Evolutionary conservation across 345 rosid genomes (phyloP), one percentile per base, ranked within the genome.

Genomic region (Corchorus olitorius): DNA sequence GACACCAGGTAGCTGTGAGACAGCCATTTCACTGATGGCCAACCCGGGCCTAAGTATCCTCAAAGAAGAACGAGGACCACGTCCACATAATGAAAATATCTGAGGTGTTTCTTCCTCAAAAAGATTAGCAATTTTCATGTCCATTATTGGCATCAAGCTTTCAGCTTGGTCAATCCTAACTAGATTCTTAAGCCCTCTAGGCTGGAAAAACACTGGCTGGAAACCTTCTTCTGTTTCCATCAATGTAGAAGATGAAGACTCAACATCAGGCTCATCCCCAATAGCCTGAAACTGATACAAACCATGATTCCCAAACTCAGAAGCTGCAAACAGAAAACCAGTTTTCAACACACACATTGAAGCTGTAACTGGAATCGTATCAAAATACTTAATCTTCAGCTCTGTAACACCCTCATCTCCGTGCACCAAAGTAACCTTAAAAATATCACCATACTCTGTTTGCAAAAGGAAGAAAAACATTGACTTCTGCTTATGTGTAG

Each of bases 21-120:
- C 99, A 65, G 97, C 99, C 98, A 93, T 96, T 85, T 96, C 99
- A 64, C 90, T 89, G 72, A 96, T 86, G 58, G 99, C 99, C 86
- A 96, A 86, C 60, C 99, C 98, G 37, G 99, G 97, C 75, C 97
- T 91, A 61, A 96, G 75, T 75, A 96, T 92, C 87, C 99, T 92
- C 55, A 93, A 80, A 12, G 98, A 91, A 5, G 99, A 96, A 48
- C 99, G 94, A 35, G 99, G 97, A 78, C 99, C 99, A 37, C 98
- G 88, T 2, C 99, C 99, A 77, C 99, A 96, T 17, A 96, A 89
- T 8, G 94, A 83, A 80, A 89, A 93, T 65, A 96, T 89, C 84
- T 96, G 99, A 60, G 99, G 97, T 4, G 98, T 92, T 82, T 96
- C 99, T 79, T 96, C 99, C 84, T 96, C 99, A n/a, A 93, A 96